phyloP scores from a whole-genome alignment of 2,329 filamentous ascomycete genomes.

The Beauveria pseudobassiana region DNA sequence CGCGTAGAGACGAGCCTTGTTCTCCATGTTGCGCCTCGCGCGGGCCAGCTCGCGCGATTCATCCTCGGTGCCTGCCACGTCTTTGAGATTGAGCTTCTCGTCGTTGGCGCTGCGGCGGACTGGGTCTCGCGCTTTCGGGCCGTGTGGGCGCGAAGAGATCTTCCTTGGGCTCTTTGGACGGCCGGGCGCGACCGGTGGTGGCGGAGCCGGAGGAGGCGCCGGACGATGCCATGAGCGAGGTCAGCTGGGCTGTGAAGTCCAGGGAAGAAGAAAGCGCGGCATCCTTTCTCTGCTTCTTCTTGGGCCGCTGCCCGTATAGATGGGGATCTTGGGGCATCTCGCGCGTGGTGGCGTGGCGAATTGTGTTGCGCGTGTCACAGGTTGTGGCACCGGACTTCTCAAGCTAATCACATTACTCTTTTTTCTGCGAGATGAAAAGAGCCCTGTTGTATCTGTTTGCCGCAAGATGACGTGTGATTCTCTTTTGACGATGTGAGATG shows the following conservation, averaged over 20 bases:
- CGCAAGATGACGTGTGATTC: background rate
- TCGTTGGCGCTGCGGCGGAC: conserved; percentile 38
- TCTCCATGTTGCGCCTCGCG: conserved; percentile 75
- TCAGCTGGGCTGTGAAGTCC: conserved; percentile 82
- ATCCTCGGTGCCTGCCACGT: conserved; percentile 48
- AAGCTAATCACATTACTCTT: background rate
- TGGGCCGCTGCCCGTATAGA: conserved; percentile 69
- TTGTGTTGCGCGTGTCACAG: background rate
- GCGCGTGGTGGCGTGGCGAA: background rate
- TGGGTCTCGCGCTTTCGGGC: conserved; percentile 19
- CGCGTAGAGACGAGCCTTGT: conserved; percentile 82
- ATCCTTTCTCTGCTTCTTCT: conserved; percentile 62
- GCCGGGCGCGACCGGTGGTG: conserved; percentile 36
- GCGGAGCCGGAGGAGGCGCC: conserved; percentile 25
- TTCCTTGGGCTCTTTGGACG: conserved; percentile 36
- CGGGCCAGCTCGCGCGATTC: conserved; percentile 62
- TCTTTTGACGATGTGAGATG: background rate
- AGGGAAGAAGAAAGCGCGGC: conserved; percentile 66
- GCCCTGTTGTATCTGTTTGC: background rate
- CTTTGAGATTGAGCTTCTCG: conserved; percentile 42
- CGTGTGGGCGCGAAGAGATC: conserved; percentile 34
- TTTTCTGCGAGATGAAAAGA: background rate
- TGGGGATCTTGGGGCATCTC: conserved; percentile 51
- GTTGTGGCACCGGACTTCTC: background rate
- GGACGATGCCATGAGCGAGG: conserved; percentile 63